A percentile compares a stretch with the other conserved stretches of the same genome.
phyloP scores from a whole-genome alignment of 129 eudicot species.

The Smallanthus sonchifolius region DNA sequence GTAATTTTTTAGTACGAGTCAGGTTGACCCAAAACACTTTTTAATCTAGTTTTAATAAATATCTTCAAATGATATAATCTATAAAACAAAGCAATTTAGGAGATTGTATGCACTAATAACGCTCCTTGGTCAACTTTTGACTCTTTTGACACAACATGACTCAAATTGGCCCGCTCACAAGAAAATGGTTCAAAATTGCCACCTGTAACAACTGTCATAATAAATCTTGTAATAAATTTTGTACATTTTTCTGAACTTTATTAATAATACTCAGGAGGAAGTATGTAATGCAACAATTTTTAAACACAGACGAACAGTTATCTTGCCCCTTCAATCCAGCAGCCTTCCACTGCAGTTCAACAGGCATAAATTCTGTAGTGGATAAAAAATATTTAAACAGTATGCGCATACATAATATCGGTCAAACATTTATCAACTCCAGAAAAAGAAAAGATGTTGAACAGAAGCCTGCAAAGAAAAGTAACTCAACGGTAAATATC shows the following conservation, averaged over 20 bases:
- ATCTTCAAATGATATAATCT: not conserved
- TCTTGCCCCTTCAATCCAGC: slow-evolving; percentile 68
- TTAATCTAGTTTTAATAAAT: not conserved
- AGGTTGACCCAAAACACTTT: not conserved
- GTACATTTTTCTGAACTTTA: slow-evolving; percentile 2
- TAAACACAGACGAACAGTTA: slow-evolving; percentile 35
- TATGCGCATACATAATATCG: slow-evolving; percentile 46
- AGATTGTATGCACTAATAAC: not conserved
- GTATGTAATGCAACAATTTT: slow-evolving; percentile 69
- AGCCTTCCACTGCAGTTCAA: slow-evolving; percentile 35
- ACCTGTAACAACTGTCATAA: not conserved
- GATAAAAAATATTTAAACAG: slow-evolving; percentile 48
- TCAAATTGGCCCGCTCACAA: not conserved
- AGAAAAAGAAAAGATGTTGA: slow-evolving; percentile 63
- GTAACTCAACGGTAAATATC: slow-evolving; percentile 53
- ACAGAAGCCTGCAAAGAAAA: slow-evolving; percentile 43
- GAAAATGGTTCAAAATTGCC: not conserved
- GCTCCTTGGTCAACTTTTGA: not conserved
- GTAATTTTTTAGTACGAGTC: not conserved
- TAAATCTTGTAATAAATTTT: not conserved
- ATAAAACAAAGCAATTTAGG: not conserved
- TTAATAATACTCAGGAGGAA: slow-evolving; percentile 54
- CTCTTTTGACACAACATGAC: not conserved
- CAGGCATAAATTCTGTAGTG: slow-evolving; percentile 27
- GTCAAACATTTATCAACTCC: slow-evolving; percentile 60